A percentile compares a stretch with the other conserved stretches of the same genome.
phyloP scores from a whole-genome alignment of 2,329 filamentous ascomycete genomes.

The Fusarium xyrophilum region DNA sequence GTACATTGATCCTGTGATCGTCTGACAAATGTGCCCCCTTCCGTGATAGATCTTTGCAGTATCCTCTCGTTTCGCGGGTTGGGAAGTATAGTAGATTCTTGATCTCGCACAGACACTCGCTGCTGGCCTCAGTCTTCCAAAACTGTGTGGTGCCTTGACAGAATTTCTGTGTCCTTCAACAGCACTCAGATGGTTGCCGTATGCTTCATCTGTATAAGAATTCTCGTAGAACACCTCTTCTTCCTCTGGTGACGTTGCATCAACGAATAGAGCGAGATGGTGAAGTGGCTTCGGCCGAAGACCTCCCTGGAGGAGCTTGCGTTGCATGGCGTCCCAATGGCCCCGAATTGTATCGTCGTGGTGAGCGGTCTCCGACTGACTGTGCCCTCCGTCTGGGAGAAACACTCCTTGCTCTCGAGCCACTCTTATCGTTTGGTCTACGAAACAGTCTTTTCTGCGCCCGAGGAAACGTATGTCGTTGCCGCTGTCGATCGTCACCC shows the following conservation, averaged over 20 bases:
- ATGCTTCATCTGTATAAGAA: background rate
- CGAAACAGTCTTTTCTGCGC: slow-evolving; percentile 9
- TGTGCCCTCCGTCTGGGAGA: background rate
- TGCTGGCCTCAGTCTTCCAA: slow-evolving; percentile 2
- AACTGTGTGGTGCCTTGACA: background rate
- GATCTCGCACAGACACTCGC: background rate
- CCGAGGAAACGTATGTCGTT: slow-evolving; percentile 2
- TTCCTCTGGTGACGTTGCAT: background rate
- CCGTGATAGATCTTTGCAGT: background rate
- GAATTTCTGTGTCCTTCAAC: background rate
- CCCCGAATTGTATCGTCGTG: background rate
- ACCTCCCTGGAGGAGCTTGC: background rate
- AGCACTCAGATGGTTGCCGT: background rate
- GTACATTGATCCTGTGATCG: background rate
- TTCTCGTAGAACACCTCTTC: background rate
- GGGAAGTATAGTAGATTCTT: background rate
- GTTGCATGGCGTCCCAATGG: background rate
- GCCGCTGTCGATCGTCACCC: background rate
- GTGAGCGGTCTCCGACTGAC: background rate
- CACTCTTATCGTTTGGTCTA: background rate
- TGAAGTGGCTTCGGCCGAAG: background rate
- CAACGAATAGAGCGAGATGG: background rate
- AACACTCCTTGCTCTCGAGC: slow-evolving; percentile 10
- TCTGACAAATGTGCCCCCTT: background rate
- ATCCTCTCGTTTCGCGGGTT: background rate